These are phyloP conservation scores for Malassezia yamatoensis DNA, from an alignment of 1,284 basidiomycete species.

Conservation along the genomic window DNA sequence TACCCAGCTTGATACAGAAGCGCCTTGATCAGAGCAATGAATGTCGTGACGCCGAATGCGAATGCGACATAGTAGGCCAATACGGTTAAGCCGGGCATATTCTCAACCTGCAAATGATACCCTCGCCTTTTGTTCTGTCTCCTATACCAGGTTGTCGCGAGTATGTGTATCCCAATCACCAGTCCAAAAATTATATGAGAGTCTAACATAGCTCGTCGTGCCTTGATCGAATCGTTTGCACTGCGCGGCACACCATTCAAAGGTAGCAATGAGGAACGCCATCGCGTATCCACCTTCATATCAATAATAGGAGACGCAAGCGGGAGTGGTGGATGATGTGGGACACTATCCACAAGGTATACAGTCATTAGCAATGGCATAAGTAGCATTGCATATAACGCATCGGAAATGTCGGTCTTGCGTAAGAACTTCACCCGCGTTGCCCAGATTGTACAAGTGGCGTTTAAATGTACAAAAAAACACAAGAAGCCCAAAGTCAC, in stretches of 20 bases:
- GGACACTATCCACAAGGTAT: neutral
- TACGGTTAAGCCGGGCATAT: neutral
- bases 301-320: constrained; percentile 3
- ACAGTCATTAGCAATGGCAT: constrained; percentile 3
- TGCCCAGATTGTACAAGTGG: constrained; percentile 9
- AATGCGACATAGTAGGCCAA: constrained; percentile 40
- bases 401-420: constrained; percentile 4
- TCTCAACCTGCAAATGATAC: constrained; percentile 2
- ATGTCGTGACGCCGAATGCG: constrained; percentile 35
- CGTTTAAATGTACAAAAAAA: constrained; percentile 1
- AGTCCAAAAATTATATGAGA: constrained; percentile 1
- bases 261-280: constrained; percentile 1
- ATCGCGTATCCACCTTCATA: neutral
- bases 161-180: constrained; percentile 10
- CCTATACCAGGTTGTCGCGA: constrained; percentile 5
- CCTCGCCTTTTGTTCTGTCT: constrained; percentile 2
- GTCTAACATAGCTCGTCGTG: constrained; percentile 6
- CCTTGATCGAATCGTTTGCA: neutral
- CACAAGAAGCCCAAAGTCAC: constrained; percentile 1
- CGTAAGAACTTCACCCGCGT: constrained; percentile 14
- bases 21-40: constrained; percentile 24
- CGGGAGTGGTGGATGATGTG: neutral
- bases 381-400: constrained; percentile 10
- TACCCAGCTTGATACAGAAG: constrained; percentile 18
- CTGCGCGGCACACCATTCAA: neutral